Conservation (phyloP, 495 filamentous ascomycete species). For the Usnea hakonensis region DNA sequence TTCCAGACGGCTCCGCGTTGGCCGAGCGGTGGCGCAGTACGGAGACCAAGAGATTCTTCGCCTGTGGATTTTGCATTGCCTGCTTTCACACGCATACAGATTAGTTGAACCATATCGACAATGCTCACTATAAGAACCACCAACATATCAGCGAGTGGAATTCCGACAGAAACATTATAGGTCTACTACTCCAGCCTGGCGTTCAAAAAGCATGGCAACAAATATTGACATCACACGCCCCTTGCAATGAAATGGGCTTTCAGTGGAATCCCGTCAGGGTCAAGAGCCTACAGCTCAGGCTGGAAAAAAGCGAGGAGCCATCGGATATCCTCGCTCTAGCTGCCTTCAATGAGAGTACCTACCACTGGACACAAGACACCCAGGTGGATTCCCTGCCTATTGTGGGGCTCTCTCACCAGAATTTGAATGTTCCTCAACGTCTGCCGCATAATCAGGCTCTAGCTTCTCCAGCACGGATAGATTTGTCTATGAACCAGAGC, state of each 20-base stretch:
- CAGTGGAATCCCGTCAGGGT: background rate
- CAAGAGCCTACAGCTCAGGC: background rate
- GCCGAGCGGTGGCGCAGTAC: background rate
- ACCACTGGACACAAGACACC: background rate
- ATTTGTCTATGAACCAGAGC: background rate
- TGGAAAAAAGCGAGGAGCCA: background rate
- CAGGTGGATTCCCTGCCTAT: background rate
- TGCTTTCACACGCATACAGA: background rate
- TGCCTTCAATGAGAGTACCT: background rate
- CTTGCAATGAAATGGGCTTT: background rate
- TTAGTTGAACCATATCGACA: background rate
- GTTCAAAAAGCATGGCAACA: background rate
- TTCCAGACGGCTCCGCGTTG: background rate
- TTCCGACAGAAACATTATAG: background rate
- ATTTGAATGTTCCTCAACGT: background rate
- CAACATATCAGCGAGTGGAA: background rate
- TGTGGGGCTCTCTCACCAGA: background rate
- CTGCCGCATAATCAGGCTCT: background rate
- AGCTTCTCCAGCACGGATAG: background rate
- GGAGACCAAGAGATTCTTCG: background rate
- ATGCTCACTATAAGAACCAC: background rate
- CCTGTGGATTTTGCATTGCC: constrained; percentile 2
- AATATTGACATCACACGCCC: background rate
- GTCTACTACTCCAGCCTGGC: background rate
- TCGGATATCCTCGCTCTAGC: background rate